A percentile compares a stretch with the other conserved stretches of the same genome.
phyloP scores from a whole-genome alignment of 495 filamentous ascomycete genomes.

The Aspergillus hancockii region DNA sequence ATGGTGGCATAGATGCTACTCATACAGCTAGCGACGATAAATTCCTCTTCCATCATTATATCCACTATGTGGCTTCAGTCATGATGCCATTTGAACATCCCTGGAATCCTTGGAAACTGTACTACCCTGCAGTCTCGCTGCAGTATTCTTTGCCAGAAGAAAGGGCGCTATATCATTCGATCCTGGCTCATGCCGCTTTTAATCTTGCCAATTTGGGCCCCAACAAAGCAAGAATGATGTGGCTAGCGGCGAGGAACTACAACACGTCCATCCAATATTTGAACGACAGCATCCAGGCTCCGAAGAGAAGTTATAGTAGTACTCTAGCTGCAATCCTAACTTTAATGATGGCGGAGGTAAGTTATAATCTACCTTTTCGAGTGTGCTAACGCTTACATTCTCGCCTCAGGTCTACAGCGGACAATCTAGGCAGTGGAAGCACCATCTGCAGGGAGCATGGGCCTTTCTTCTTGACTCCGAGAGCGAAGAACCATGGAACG shows the following conservation, averaged over 20 bases:
- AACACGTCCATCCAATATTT: conserved; percentile 11
- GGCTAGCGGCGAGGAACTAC: conserved; percentile 1
- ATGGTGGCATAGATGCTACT: conserved; percentile 5
- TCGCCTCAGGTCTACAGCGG: conserved; percentile 18
- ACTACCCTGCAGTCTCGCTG: conserved; percentile 21
- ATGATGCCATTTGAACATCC: conserved; percentile 24
- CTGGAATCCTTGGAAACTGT: conserved; percentile 20
- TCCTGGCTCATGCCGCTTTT: conserved; percentile 21
- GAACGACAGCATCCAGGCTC: neutral
- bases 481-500: conserved; percentile 12
- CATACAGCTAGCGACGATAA: conserved; percentile 8
- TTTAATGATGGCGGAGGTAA: conserved; percentile 22
- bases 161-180: conserved; percentile 14
- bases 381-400: neutral
- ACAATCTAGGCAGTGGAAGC: conserved; percentile 15
- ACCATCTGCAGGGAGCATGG: conserved; percentile 16
- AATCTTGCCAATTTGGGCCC: conserved; percentile 15
- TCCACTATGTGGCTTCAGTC: conserved; percentile 14
- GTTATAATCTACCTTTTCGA: neutral
- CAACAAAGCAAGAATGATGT: conserved; percentile 8
- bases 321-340: conserved; percentile 17
- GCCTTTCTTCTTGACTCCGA: conserved; percentile 9
- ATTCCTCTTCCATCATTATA: conserved; percentile 23
- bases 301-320: conserved; percentile 11
- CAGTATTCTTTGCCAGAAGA: conserved; percentile 14